phyloP scores from a whole-genome alignment of 2,329 filamentous ascomycete genomes.

The Trichoderma sp. region DNA sequence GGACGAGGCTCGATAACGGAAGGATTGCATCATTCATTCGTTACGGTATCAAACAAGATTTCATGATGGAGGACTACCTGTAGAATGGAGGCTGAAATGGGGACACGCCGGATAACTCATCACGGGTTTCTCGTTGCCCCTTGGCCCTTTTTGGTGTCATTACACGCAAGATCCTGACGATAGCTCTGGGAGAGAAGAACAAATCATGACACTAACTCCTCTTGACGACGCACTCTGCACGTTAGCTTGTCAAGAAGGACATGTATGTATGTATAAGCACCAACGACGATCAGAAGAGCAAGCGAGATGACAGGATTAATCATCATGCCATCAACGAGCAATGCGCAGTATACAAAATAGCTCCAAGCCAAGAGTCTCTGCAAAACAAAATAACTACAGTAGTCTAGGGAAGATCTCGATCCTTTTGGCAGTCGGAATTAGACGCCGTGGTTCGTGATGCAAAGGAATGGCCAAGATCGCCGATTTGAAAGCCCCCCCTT shows the following conservation, averaged over 20 bases:
- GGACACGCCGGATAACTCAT: not conserved
- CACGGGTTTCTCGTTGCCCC: not conserved
- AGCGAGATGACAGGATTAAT: not conserved
- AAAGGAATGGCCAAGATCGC: not conserved
- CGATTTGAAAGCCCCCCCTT: not conserved
- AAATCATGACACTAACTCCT: not conserved
- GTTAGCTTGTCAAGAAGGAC: not conserved
- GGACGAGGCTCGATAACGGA: not conserved
- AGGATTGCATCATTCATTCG: not conserved
- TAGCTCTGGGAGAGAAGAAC: not conserved
- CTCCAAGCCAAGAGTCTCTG: not conserved
- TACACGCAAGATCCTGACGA: not conserved
- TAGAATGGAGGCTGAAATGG: too few species aligned
- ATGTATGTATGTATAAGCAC: not conserved
- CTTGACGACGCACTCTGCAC: not conserved
- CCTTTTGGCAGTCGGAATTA: conserved; percentile 2
- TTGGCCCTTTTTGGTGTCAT: not conserved
- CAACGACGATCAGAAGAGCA: not conserved
- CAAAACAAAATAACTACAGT: not conserved
- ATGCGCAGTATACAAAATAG: not conserved
- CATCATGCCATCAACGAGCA: conserved; percentile 10
- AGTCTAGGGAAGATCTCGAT: conserved; percentile 13
- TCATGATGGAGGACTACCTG: not conserved
- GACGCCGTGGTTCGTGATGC: not conserved
- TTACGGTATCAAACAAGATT: not conserved